Conservation (phyloP, 2,329 filamentous ascomycete species). For the Aspergillus brunneoviolaceus region DNA sequence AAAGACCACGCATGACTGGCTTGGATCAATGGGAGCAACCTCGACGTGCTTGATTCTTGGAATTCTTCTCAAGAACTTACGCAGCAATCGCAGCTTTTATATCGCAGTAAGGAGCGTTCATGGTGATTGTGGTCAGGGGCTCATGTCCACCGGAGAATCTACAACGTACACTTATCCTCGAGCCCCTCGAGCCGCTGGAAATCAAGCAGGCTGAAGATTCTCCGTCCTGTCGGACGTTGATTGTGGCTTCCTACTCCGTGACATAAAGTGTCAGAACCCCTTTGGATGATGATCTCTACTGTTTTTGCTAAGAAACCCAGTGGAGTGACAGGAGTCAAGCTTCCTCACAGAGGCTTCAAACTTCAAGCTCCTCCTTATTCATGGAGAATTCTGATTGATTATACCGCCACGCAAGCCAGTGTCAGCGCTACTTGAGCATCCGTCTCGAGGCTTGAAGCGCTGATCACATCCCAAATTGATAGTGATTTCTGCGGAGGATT, state of each 20-base stretch:
- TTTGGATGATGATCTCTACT: not conserved
- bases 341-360: not conserved
- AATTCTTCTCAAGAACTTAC: not conserved
- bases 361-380: not conserved
- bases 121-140: not conserved
- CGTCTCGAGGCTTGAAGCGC: not conserved
- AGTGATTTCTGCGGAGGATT: not conserved
- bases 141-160: not conserved
- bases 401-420: not conserved
- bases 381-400: not conserved
- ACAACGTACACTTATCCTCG: not conserved
- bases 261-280: not conserved
- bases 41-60: not conserved
- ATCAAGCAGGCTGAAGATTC: not conserved
- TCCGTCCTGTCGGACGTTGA: not conserved
- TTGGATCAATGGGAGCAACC: not conserved
- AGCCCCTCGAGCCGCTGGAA: not conserved
- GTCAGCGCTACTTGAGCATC: not conserved
- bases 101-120: not conserved
- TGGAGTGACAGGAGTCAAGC: not conserved
- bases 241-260: not conserved
- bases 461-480: not conserved
- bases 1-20: slow-evolving; percentile 8
- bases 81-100: not conserved
- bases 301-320: not conserved